These are phyloP conservation scores for Nicotiana sylvestris DNA, from an alignment of 257 asterid species.

Conservation along the genomic window DNA sequence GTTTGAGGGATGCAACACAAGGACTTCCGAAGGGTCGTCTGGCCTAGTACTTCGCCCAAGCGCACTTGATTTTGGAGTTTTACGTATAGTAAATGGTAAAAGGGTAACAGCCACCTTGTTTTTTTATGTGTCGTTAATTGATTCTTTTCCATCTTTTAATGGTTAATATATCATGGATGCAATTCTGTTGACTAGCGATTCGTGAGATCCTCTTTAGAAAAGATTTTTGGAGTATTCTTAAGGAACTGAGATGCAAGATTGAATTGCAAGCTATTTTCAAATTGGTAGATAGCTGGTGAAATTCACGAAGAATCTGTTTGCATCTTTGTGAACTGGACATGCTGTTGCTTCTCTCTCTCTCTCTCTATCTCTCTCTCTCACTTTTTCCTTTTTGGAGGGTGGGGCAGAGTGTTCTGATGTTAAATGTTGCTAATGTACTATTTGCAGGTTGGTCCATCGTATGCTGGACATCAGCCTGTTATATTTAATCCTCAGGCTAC, in stretches of 20 bases:
- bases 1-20: background rate
- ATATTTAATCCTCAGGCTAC: slow-evolving; percentile 73
- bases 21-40: background rate
- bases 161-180: background rate
- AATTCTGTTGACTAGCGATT: background rate
- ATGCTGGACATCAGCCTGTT: slow-evolving; percentile 63
- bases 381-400: background rate
- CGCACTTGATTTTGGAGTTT: background rate
- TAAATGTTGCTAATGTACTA: background rate
- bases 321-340: background rate
- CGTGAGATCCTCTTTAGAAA: background rate
- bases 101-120: background rate
- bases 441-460: slow-evolving; percentile 72
- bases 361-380: background rate
- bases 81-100: background rate
- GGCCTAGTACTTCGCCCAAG: background rate
- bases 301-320: background rate
- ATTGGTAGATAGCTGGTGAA: background rate
- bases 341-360: background rate
- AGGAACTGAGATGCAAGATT: background rate
- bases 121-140: background rate
- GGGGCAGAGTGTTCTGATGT: background rate
- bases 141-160: background rate
- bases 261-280: background rate
- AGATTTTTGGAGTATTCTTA: background rate